Base-by-base conservation (phyloP, 2,329 filamentous ascomycete species). In the Hypoxylon rubiginosum region DNA sequence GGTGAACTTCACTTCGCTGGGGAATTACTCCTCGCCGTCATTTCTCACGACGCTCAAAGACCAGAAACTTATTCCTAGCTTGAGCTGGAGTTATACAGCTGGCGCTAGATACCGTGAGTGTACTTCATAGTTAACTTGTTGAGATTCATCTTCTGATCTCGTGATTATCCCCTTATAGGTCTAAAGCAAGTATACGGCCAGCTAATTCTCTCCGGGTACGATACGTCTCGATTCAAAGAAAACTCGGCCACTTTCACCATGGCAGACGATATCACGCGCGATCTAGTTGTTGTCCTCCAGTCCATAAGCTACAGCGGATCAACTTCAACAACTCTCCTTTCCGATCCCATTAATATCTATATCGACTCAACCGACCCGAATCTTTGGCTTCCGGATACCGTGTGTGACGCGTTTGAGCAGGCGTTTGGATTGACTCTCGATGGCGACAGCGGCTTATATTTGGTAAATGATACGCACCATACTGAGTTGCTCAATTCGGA, bases 61-160 rank as follows among this genome's bases (percentile, higher is more conserved):
- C 19, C 70, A 79, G 32, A 72, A 75, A 4, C 58, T 73, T 17
- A 82, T 81, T 26, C 80, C 80, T 7, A 81, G 79, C 60, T 66
- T 81, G 13, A 81, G 79, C 53, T 82, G 80, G 77, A 80, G 79
- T 53, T 82, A 82, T 61, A 82, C 80, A 6, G 80, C 81, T 5
- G 80, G 80, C 2, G 79, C 78, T 19, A 74, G 74, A 50, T 82
- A 82, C 59, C 79, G 80, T 73, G 70, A 69, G 78, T 71, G 10
- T 17, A 53, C 26, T 45, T 17, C 15, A 21, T 30, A 48, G 13
- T 8, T 6, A 19, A 28, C 17, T 30, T 2, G 17, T 17, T 13
- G 34, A 10, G 8, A 56, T 5, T 24, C 4, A 50, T 28, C 15
- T 46, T 21, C 43, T 61, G 15, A 56, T 39, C 2, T 21, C 45